Evolutionary conservation across 331 rosid species (phyloP).

Genomic region (Arachis monticola): DNA sequence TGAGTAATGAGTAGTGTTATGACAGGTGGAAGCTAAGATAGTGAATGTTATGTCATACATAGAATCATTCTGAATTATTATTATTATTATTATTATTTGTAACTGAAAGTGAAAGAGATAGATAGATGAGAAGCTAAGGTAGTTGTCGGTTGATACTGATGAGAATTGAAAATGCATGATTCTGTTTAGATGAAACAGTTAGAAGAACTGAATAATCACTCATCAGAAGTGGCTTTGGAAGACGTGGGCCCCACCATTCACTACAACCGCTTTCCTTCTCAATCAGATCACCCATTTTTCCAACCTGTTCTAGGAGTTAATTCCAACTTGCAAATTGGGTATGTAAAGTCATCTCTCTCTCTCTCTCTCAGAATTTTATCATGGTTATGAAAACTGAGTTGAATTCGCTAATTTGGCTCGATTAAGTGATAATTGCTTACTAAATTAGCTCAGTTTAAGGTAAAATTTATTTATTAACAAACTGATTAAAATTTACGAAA

Average conservation of each 20-base stretch:
- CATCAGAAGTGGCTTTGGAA: conserved; percentile 52
- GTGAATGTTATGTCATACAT: not conserved
- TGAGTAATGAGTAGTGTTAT: not conserved
- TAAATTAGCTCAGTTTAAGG: too few species aligned
- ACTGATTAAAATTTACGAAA: too few species aligned
- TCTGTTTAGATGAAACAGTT: conserved; percentile 41
- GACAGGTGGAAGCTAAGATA: not conserved
- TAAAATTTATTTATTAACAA: too few species aligned
- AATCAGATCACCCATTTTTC: conserved; percentile 47
- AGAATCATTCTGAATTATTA: not conserved
- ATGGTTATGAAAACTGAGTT: too few species aligned
- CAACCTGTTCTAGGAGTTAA: conserved; percentile 49
- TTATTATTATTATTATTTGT: too few species aligned
- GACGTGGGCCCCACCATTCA: conserved; percentile 41
- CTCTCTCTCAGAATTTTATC: too few species aligned
- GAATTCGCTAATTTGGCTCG: too few species aligned
- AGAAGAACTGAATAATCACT: conserved; percentile 58
- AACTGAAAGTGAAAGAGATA: too few species aligned
- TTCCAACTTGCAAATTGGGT: conserved; percentile 68
- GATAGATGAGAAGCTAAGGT: too few species aligned
- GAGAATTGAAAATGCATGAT: not conserved
- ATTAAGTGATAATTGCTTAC: too few species aligned
- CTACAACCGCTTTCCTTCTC: conserved; percentile 44
- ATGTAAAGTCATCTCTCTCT: not conserved
- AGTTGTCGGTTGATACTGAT: not conserved